Evolutionary conservation across 2,329 filamentous ascomycete species (phyloP).

Genomic region (Colletotrichum truncatum): DNA sequence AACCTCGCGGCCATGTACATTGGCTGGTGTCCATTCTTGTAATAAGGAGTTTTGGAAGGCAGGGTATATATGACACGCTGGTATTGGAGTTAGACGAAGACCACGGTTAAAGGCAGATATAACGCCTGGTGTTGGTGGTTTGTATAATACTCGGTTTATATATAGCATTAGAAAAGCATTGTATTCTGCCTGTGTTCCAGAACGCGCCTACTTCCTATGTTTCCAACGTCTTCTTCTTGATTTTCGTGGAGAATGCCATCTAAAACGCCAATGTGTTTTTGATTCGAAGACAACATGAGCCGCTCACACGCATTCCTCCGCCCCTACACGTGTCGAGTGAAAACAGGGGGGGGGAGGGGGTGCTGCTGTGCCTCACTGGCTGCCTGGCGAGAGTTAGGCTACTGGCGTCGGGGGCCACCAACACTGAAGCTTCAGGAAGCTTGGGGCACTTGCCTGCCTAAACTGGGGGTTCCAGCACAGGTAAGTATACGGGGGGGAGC

Average conservation of each 20-base stretch:
- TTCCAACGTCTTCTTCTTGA: background rate
- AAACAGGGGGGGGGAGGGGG: background rate
- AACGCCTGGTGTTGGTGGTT: conserved; percentile 5
- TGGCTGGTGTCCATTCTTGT: conserved; percentile 80
- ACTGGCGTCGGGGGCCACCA: background rate
- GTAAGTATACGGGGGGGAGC: background rate
- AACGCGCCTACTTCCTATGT: background rate
- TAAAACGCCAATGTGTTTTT: background rate
- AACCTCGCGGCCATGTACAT: conserved; percentile 97
- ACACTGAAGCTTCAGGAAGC: conserved; percentile 8
- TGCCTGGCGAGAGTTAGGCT: conserved; percentile 13
- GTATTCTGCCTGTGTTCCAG: background rate
- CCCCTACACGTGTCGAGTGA: background rate
- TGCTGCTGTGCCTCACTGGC: background rate
- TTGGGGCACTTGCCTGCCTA: conserved; percentile 1
- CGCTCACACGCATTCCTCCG: conserved; percentile 2
- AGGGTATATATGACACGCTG: background rate
- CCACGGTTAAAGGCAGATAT: background rate
- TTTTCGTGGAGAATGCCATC: background rate
- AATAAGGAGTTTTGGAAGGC: conserved; percentile 20
- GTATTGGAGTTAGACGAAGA: background rate
- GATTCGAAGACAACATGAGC: background rate
- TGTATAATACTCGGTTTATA: background rate
- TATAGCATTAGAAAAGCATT: background rate
- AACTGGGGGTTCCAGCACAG: background rate